phyloP scores from a whole-genome alignment of 208 protist species.

The Vickermania spadyakhi region DNA sequence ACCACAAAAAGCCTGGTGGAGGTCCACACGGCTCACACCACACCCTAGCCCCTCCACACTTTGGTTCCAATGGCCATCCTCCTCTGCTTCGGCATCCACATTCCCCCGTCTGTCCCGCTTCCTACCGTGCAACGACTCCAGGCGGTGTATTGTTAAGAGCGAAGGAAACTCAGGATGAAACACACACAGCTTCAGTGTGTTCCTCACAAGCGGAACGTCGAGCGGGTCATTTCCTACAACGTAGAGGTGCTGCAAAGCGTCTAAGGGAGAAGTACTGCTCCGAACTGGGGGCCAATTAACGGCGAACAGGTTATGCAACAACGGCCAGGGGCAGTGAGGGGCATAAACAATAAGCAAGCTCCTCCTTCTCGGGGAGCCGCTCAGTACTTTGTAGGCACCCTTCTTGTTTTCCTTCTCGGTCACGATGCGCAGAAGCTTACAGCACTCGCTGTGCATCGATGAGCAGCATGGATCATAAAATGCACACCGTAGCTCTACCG shows the following conservation, averaged over 20 bases:
- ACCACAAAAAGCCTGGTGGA: background rate
- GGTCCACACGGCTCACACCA: background rate
- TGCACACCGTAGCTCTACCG: slow-evolving; percentile 13
- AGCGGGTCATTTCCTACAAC: slow-evolving; percentile 41
- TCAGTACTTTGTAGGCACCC: slow-evolving; percentile 22
- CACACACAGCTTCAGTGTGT: background rate
- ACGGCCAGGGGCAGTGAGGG: slow-evolving; percentile 50
- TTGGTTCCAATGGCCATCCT: background rate
- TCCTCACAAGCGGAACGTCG: background rate
- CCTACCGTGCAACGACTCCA: background rate
- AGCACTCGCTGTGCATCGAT: slow-evolving; percentile 24
- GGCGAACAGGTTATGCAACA: slow-evolving; percentile 49
- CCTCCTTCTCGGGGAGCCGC: background rate
- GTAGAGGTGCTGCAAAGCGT: slow-evolving; percentile 17
- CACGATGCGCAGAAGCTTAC: slow-evolving; percentile 22
- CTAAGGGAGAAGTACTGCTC: background rate
- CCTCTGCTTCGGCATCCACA: background rate
- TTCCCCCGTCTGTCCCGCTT: background rate
- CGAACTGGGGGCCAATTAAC: slow-evolving; percentile 15
- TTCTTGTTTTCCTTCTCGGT: slow-evolving; percentile 16
- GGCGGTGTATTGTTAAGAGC: background rate
- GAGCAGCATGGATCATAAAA: slow-evolving; percentile 25
- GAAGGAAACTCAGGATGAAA: background rate
- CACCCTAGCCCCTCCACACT: background rate
- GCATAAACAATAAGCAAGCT: slow-evolving; percentile 43